These are phyloP conservation scores for Microthlaspi erraticum DNA, from an alignment of 345 rosid genomes.

Conservation along the genomic window DNA sequence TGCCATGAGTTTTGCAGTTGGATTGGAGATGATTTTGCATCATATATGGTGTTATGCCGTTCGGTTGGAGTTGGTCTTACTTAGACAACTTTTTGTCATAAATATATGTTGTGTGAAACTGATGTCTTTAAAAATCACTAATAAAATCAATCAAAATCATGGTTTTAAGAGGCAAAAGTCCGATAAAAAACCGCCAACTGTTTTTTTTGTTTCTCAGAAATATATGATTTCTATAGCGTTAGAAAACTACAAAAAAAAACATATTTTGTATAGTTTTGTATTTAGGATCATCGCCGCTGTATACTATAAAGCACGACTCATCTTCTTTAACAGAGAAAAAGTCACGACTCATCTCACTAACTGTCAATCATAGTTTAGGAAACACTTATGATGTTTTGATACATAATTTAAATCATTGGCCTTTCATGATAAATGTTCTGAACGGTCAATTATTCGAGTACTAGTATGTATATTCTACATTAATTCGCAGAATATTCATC, in stretches of 20 bases:
- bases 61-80: too few species aligned
- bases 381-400: not conserved
- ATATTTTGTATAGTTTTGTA: not conserved
- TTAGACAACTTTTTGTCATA: slow-evolving; percentile 18
- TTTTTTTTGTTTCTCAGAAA: not conserved
- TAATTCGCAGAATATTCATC: not conserved
- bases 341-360: not conserved
- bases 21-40: too few species aligned
- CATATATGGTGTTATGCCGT: too few species aligned
- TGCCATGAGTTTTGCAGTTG: too few species aligned
- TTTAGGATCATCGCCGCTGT: not conserved
- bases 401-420: not conserved
- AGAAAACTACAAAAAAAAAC: not conserved
- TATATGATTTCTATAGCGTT: not conserved
- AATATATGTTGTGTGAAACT: slow-evolving; percentile 1
- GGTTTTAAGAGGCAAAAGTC: not conserved
- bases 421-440: not conserved
- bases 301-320: too few species aligned
- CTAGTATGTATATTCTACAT: not conserved
- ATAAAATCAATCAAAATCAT: not conserved
- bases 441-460: not conserved
- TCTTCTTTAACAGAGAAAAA: too few species aligned
- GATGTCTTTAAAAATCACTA: not conserved
- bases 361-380: not conserved
- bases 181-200: not conserved